These are phyloP conservation scores for Yamadazyma tumulicola DNA, from an alignment of 805 yeast genomes.

Conservation along the genomic window DNA sequence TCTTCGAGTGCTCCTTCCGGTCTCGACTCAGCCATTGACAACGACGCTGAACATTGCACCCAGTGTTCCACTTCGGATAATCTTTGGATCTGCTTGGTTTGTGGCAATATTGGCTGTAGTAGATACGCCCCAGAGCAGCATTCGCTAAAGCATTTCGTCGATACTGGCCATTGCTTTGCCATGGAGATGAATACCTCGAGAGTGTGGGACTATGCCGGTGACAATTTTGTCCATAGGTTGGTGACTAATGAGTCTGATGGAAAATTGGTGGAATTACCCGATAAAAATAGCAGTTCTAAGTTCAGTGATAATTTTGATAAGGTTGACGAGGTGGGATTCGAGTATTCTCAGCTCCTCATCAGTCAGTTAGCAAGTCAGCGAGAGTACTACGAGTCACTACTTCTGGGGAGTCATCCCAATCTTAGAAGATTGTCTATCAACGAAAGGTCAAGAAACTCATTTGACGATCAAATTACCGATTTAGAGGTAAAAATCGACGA, in stretches of 20 bases:
- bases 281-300: constrained; percentile 19
- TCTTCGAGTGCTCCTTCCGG: not conserved
- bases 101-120: constrained; percentile 93
- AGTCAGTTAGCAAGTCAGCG: constrained; percentile 84
- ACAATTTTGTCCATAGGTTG: constrained; percentile 81
- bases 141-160: constrained; percentile 76
- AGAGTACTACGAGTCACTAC: constrained; percentile 64
- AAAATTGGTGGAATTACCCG: constrained; percentile 73
- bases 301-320: constrained; percentile 23
- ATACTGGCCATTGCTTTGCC: constrained; percentile 82
- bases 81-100: constrained; percentile 84
- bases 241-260: constrained; percentile 87
- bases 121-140: constrained; percentile 77
- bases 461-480: constrained; percentile 14
- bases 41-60: constrained; percentile 38
- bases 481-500: constrained; percentile 29
- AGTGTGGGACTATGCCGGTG: constrained; percentile 95
- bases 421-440: too few relatives aligned
- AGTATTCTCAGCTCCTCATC: constrained; percentile 73
- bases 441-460: too few relatives aligned
- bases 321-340: constrained; percentile 63
- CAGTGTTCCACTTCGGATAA: constrained; percentile 58
- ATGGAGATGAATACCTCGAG: constrained; percentile 83
- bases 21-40: constrained; percentile 7
- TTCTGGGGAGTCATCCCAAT: constrained; percentile 21